Percentiles rank a stretch among this genome's conserved stretches.
These are phyloP conservation scores for Leccinum olivaceopallidum DNA, from an alignment of 768 basidiomycete species.

Conservation along the genomic window DNA sequence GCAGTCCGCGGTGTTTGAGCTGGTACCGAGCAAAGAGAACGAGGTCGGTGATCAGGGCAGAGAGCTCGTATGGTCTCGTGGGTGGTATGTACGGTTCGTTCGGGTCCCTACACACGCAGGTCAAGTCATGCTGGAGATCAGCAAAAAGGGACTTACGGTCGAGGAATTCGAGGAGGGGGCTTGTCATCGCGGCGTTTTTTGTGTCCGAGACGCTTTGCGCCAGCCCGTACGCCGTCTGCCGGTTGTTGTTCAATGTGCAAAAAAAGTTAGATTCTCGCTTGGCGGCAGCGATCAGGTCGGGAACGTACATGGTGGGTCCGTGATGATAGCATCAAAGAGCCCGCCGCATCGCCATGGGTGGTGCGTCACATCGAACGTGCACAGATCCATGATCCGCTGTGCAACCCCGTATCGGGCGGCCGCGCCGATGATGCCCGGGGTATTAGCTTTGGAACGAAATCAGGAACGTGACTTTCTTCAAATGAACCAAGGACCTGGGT, in stretches of 20 bases:
- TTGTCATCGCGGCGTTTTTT: constrained; percentile 44
- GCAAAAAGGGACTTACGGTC: constrained; percentile 41
- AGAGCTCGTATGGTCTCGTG: constrained; percentile 90
- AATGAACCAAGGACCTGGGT: background rate
- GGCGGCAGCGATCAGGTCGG: background rate
- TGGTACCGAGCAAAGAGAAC: constrained; percentile 80
- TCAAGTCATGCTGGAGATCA: background rate
- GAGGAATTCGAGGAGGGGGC: constrained; percentile 35
- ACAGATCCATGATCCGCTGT: constrained; percentile 74
- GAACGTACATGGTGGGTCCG: constrained; percentile 87
- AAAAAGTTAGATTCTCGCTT: background rate
- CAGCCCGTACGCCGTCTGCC: constrained; percentile 90
- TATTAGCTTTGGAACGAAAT: constrained; percentile 30
- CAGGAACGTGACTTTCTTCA: background rate
- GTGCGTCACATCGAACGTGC: constrained; percentile 91
- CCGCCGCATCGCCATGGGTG: constrained; percentile 89
- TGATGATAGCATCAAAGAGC: constrained; percentile 91
- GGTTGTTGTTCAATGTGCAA: background rate
- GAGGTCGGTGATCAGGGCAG: constrained; percentile 78
- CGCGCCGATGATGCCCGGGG: constrained; percentile 75
- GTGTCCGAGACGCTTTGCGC: constrained; percentile 78
- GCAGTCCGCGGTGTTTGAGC: constrained; percentile 79
- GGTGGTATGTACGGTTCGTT: constrained; percentile 83
- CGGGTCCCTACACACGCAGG: constrained; percentile 29
- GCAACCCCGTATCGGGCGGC: constrained; percentile 83